Percentiles rank a stretch among this genome's conserved stretches.
Conservation (phyloP, 192 early-diverging fungal genomes). For the Coemansia sp. region DNA sequence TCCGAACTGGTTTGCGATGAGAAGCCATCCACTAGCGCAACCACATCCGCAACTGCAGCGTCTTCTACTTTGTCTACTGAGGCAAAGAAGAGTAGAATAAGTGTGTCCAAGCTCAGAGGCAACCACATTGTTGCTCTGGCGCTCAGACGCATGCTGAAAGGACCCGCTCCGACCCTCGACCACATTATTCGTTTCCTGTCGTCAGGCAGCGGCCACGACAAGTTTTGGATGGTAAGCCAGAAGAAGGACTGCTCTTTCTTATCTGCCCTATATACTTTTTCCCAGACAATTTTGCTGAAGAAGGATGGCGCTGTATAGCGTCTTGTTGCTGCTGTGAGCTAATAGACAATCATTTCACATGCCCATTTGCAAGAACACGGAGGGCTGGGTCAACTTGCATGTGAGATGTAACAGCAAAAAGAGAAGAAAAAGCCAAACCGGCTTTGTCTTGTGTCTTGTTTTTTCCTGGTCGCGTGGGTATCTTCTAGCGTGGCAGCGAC, state of each 20-base stretch:
- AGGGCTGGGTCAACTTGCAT: no score
- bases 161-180: conserved; percentile 66
- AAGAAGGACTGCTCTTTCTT: conserved; percentile 10
- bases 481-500: no score
- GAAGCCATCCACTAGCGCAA: neutral
- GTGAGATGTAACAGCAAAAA: no score
- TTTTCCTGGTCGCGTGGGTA: no score
- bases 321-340: no score
- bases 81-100: neutral
- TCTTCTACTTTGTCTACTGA: neutral
- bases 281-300: neutral
- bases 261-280: neutral
- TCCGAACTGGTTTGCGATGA: neutral
- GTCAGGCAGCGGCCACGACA: conserved; percentile 66
- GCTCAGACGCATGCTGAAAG: conserved; percentile 50
- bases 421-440: no score
- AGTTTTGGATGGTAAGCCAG: conserved; percentile 62
- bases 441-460: no score
- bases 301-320: no score
- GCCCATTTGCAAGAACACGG: no score
- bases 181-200: conserved; percentile 59
- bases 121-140: conserved; percentile 46
- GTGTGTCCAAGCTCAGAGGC: conserved; percentile 19
- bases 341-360: no score
- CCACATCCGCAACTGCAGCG: neutral